Percentiles rank a stretch among this genome's conserved stretches.
Evolutionary conservation across 495 filamentous ascomycete genomes (phyloP).

Genomic region (Aspergillus haitiensis): DNA sequence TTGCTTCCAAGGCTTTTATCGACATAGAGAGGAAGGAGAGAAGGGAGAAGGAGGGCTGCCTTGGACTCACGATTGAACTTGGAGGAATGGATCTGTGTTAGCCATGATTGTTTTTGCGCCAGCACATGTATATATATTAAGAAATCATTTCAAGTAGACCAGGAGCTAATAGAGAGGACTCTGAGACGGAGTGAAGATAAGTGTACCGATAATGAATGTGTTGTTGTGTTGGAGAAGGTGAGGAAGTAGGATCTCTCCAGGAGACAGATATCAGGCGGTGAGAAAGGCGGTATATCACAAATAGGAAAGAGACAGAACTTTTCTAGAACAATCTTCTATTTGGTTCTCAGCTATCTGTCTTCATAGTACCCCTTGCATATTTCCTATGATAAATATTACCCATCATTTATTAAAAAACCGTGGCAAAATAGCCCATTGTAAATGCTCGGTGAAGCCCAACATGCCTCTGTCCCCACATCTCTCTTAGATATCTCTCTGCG

Average conservation of each 20-base stretch:
- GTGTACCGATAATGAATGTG: background rate
- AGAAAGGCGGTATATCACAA: constrained; percentile 16
- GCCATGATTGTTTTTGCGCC: constrained; percentile 45
- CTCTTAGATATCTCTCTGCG: constrained; percentile 30
- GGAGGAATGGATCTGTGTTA: constrained; percentile 85
- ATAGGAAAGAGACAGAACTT: background rate
- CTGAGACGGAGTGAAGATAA: background rate
- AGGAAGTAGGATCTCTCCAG: background rate
- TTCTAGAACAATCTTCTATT: constrained; percentile 1
- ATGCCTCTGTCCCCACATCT: constrained; percentile 33
- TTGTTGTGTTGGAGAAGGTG: constrained; percentile 4
- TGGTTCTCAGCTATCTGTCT: background rate
- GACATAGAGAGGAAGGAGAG: constrained; percentile 8
- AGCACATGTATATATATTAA: constrained; percentile 7
- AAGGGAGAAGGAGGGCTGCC: background rate
- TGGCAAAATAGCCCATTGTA: constrained; percentile 24
- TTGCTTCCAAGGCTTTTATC: background rate
- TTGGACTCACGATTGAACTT: constrained; percentile 75
- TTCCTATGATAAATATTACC: constrained; percentile 4
- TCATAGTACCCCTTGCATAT: background rate
- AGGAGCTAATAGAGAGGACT: background rate
- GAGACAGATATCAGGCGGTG: constrained; percentile 14
- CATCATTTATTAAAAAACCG: constrained; percentile 16
- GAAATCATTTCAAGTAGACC: background rate
- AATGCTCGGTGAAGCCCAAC: constrained; percentile 26